Evolutionary conservation across 2,329 filamentous ascomycete genomes (phyloP).

Genomic region (Tolypocladium inflatum): DNA sequence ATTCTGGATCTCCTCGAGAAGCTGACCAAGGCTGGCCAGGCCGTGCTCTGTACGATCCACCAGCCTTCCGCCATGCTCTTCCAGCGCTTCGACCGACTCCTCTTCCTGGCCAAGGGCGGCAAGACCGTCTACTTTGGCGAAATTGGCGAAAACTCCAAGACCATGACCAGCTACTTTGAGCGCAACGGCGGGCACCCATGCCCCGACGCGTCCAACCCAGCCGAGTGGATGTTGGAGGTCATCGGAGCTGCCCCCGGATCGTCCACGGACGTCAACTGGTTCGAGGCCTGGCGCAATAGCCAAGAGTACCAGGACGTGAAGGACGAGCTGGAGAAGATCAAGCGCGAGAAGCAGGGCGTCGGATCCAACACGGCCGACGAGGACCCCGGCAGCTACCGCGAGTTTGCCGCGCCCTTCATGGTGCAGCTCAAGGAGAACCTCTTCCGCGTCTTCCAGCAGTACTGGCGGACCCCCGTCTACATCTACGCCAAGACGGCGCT

Average conservation of each 20-base stretch:
- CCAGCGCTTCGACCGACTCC: conserved; percentile 75
- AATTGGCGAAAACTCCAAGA: conserved; percentile 61
- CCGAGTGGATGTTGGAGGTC: conserved; percentile 67
- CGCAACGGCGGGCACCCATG: conserved; percentile 57
- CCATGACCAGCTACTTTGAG: conserved; percentile 67
- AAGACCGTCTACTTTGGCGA: conserved; percentile 75
- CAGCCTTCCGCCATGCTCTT: conserved; percentile 95
- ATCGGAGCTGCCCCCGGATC: conserved; percentile 57
- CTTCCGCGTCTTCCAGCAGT: conserved; percentile 75
- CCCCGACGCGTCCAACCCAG: conserved; percentile 63
- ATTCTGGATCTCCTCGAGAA: conserved; percentile 85
- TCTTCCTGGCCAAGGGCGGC: conserved; percentile 69
- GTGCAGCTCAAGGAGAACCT: conserved; percentile 59
- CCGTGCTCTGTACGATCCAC: conserved; percentile 94
- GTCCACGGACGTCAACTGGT: conserved; percentile 56
- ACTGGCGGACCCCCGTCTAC: conserved; percentile 84
- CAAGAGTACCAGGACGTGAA: conserved; percentile 47
- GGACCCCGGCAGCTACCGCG: conserved; percentile 45
- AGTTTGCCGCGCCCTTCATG: conserved; percentile 71
- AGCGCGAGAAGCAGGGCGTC: conserved; percentile 31
- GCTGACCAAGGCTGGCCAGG: conserved; percentile 78
- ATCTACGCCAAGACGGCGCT: conserved; percentile 75
- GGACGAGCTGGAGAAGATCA: conserved; percentile 47
- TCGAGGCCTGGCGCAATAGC: conserved; percentile 49
- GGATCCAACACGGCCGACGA: conserved; percentile 16